These are phyloP conservation scores for Globisporangium orthogonon DNA, from an alignment of 352 stramenopile species.

Conservation along the genomic window DNA sequence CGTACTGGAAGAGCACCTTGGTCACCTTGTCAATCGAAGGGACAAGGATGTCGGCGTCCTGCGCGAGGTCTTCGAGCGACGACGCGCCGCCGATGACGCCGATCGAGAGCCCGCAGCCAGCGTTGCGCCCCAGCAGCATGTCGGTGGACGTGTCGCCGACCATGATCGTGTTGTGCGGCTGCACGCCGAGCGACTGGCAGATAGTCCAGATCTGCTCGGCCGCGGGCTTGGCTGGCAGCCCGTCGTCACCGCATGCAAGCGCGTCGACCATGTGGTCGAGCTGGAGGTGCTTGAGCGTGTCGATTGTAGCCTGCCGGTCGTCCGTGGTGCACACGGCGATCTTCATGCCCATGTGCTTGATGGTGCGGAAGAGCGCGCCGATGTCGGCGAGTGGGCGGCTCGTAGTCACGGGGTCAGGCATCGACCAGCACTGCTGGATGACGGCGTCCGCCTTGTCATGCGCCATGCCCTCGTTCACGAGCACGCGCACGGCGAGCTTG, in stretches of 20 bases:
- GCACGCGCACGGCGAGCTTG: slow-evolving; percentile 68
- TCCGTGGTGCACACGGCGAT: slow-evolving; percentile 87
- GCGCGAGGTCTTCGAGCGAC: slow-evolving; percentile 71
- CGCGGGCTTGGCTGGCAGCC: slow-evolving; percentile 71
- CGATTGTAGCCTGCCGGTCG: slow-evolving; percentile 68
- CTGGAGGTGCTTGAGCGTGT: slow-evolving; percentile 70
- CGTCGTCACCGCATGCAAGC: slow-evolving; percentile 77
- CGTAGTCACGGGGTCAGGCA: slow-evolving; percentile 72
- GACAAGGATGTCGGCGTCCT: slow-evolving; percentile 80
- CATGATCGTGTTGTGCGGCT: slow-evolving; percentile 86
- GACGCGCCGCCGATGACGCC: slow-evolving; percentile 76
- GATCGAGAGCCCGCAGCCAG: slow-evolving; percentile 67
- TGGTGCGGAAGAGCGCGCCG: slow-evolving; percentile 69
- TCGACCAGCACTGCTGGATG: slow-evolving; percentile 77
- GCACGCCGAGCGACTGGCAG: slow-evolving; percentile 66
- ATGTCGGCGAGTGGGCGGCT: slow-evolving; percentile 72
- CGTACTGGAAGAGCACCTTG: slow-evolving; percentile 83
- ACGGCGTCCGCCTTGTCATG: slow-evolving; percentile 48
- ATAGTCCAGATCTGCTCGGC: slow-evolving; percentile 84
- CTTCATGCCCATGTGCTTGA: slow-evolving; percentile 84
- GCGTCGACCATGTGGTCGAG: slow-evolving; percentile 73
- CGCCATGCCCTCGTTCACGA: slow-evolving; percentile 67
- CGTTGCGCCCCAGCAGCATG: slow-evolving; percentile 76
- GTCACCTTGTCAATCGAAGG: slow-evolving; percentile 68
- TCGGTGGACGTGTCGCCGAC: slow-evolving; percentile 84